These are phyloP conservation scores for Cymodocea nodosa DNA, from an alignment of 116 monocot genomes.

Conservation along the genomic window DNA sequence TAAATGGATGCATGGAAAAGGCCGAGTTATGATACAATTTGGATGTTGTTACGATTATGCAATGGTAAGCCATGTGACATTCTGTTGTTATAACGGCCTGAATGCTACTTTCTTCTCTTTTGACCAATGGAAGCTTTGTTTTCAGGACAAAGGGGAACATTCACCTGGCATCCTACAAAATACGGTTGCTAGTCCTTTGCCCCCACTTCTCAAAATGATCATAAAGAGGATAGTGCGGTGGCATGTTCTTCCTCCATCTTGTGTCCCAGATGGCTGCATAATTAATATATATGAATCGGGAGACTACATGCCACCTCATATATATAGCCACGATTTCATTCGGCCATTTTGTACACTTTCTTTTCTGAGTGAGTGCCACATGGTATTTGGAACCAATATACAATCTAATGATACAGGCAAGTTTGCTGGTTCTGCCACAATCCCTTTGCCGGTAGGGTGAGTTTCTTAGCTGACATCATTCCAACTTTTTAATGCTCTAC, in stretches of 20 bases:
- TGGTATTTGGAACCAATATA: constrained; percentile 52
- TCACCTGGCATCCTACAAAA: constrained; percentile 49
- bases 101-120: background rate
- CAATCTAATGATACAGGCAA: constrained; percentile 35
- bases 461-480: background rate
- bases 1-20: constrained; percentile 72
- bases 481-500: background rate
- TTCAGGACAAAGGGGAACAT: constrained; percentile 55
- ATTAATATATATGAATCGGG: constrained; percentile 76
- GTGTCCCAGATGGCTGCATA: constrained; percentile 74
- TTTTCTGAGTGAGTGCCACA: constrained; percentile 56
- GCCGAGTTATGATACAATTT: constrained; percentile 76
- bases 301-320: constrained; percentile 72
- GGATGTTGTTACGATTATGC: constrained; percentile 85
- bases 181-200: constrained; percentile 39
- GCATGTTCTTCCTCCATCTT: constrained; percentile 65
- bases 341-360: constrained; percentile 67
- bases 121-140: constrained; percentile 7
- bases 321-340: constrained; percentile 67
- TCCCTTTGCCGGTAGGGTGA: constrained; percentile 71
- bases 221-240: constrained; percentile 59
- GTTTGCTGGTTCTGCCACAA: constrained; percentile 29
- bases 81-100: background rate
- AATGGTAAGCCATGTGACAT: constrained; percentile 13
- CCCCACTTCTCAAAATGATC: constrained; percentile 66